Evolutionary conservation across 2,329 filamentous ascomycete genomes (phyloP).

Genomic region (Fusarium papillatum): DNA sequence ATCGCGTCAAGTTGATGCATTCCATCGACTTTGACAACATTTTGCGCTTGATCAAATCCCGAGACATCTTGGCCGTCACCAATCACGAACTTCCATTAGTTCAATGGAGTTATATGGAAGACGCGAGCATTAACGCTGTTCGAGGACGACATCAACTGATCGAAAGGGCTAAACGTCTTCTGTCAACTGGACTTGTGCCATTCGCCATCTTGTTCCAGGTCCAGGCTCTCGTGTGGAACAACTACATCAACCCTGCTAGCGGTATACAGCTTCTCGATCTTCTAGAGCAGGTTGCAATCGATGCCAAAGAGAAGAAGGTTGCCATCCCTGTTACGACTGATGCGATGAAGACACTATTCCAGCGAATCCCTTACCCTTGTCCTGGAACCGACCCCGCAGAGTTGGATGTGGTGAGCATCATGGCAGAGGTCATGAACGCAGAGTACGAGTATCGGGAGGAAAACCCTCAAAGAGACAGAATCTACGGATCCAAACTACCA

Average conservation of each 20-base stretch:
- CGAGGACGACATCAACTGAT: constrained; percentile 38
- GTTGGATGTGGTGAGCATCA: constrained; percentile 57
- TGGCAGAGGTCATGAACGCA: constrained; percentile 53
- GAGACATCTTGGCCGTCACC: constrained; percentile 42
- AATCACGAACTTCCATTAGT: constrained; percentile 39
- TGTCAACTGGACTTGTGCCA: constrained; percentile 47
- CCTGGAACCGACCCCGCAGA: constrained; percentile 61
- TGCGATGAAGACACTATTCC: constrained; percentile 66
- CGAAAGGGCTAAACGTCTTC: constrained; percentile 26
- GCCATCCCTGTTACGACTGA: constrained; percentile 61
- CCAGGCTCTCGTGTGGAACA: constrained; percentile 73
- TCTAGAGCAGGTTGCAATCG: constrained; percentile 51
- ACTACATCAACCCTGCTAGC: constrained; percentile 69
- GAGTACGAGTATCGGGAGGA: constrained; percentile 54
- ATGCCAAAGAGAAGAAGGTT: constrained; percentile 38
- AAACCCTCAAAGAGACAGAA: constrained; percentile 36
- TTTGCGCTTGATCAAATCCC: constrained; percentile 36
- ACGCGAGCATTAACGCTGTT: constrained; percentile 8
- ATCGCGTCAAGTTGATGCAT: constrained; percentile 48
- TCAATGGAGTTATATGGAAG: constrained; percentile 35
- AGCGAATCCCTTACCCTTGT: constrained; percentile 66
- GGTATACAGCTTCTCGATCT: constrained; percentile 61
- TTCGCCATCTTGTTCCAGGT: constrained; percentile 74
- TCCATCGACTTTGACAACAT: constrained; percentile 1
- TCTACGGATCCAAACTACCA: constrained; percentile 45